A percentile compares a stretch with the other conserved stretches of the same genome.
phyloP scores from a whole-genome alignment of 83 land plant species.

The Picea abies region DNA sequence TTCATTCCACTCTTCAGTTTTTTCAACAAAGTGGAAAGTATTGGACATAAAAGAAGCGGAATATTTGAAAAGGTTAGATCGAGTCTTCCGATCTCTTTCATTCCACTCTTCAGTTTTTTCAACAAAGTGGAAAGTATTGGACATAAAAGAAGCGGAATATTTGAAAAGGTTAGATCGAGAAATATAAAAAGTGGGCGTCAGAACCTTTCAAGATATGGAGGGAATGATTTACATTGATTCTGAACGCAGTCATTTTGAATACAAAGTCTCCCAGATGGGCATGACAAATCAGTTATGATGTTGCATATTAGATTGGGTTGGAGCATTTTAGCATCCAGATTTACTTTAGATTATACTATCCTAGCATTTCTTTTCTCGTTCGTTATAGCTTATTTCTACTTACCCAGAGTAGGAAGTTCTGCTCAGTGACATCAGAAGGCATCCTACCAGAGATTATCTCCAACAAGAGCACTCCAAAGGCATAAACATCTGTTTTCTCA shows the following conservation, averaged over 20 bases:
- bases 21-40: no score
- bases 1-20: neutral
- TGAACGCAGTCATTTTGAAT: neutral
- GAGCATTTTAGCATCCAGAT: neutral
- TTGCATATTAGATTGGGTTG: neutral
- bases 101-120: no score
- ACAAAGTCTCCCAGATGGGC: neutral
- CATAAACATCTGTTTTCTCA: constrained; percentile 56
- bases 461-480: constrained; percentile 56
- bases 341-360: neutral
- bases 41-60: no score
- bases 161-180: neutral
- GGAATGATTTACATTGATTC: neutral
- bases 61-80: neutral
- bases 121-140: no score
- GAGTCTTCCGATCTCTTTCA: no score
- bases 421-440: constrained; percentile 66
- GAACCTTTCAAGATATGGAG: neutral
- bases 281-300: neutral
- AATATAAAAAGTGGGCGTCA: neutral
- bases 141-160: no score
- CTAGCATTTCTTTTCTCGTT: neutral
- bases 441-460: constrained; percentile 63
- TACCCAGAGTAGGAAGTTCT: constrained; percentile 83
- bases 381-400: neutral